Percentiles rank a stretch among this genome's conserved stretches.
phyloP scores from a whole-genome alignment of 352 stramenopile genomes.

The Pythium phragmitis region DNA sequence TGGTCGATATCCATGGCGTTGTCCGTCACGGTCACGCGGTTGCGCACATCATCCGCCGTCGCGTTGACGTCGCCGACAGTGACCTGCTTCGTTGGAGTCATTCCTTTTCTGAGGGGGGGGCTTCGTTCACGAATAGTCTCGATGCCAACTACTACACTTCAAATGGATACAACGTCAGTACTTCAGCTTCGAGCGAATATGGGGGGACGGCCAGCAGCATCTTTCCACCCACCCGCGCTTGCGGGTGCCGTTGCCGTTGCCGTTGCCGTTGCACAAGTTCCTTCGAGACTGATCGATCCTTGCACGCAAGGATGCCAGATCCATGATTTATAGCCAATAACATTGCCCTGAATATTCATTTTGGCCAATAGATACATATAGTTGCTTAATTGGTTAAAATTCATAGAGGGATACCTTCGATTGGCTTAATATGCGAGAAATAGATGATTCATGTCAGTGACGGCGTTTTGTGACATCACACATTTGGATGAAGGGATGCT shows the following conservation, averaged over 20 bases:
- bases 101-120: constrained; percentile 19
- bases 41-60: constrained; percentile 71
- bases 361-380: constrained; percentile 4
- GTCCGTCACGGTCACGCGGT: constrained; percentile 70
- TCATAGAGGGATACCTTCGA: not conserved
- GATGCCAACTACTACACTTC: not conserved
- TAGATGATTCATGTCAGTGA: not conserved
- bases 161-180: not conserved
- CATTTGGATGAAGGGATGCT: too few species aligned
- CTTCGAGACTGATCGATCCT: constrained; percentile 31
- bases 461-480: not conserved
- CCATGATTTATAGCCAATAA: constrained; percentile 17
- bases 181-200: not conserved
- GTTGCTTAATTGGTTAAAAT: not conserved
- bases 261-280: constrained; percentile 1
- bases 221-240: constrained; percentile 6
- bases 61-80: constrained; percentile 69
- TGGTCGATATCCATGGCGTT: constrained; percentile 68
- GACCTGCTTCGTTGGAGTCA: constrained; percentile 59
- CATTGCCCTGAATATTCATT: not conserved
- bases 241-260: constrained; percentile 4
- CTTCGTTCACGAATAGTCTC: not conserved
- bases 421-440: not conserved
- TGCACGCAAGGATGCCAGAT: not conserved
- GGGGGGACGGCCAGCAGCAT: not conserved